Evolutionary conservation across 2,329 filamentous ascomycete genomes (phyloP), one percentile per base, ranked within the genome.

Genomic region (Fusarium equiseti): DNA sequence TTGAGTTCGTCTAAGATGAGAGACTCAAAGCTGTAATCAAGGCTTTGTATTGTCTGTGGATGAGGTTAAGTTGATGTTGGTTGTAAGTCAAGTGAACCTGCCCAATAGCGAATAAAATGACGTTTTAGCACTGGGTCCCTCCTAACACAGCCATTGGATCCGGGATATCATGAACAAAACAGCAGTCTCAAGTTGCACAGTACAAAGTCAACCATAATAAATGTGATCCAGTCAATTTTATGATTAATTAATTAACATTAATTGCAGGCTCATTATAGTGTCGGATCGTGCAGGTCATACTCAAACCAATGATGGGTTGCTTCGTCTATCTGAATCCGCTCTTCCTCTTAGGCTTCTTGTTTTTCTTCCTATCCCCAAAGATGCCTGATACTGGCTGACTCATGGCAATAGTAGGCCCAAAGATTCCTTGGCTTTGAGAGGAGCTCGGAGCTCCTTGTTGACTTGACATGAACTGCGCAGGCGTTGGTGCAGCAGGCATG

Each of bases 301-400:
- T 43, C 63, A 58, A 67, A 46, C 42, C 27, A 40, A 45, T 20
- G 29, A 24, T 42, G 32, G 16, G 22, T 50, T 53, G 20, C 40
- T 55, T 57, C 35, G 26, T 61, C 68, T 57, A 81, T 70, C 79
- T 79, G 59, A 85, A 84, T 1, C 82, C 82, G 12, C 78, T 80
- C 74, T 78, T 82, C 73, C 79, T 81, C 76, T 83, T 84, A 18
- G 69, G 63, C 73, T 84, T 85, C 77, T 84, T 84, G 56, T 77
- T 80, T 66, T 77, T 79, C 63, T 79, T 80, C 52, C 84, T 78
- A 68, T 80, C 81, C 27, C 85, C 85, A 80, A 85, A 85, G 7
- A 76, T 69, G 4, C 85, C 85, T n/a, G 79, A 63, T 16, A 83
- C 73, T 12, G 83, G 81, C 71, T 86, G 84, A 54, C 84, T 85